These are phyloP conservation scores for Lagenidium giganteum DNA, from an alignment of 352 stramenopile genomes.

Conservation along the genomic window DNA sequence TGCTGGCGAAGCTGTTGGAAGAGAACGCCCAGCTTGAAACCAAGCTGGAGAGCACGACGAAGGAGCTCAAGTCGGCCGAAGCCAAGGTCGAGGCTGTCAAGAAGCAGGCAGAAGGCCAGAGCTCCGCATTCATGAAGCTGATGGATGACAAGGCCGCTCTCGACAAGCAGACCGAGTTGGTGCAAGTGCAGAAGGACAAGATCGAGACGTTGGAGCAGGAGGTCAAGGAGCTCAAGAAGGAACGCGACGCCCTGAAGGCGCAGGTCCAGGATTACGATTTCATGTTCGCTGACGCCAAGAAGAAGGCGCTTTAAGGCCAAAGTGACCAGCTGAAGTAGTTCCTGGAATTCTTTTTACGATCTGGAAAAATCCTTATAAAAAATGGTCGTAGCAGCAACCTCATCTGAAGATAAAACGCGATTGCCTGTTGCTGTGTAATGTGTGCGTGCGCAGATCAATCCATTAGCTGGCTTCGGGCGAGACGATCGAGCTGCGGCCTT, in stretches of 20 bases:
- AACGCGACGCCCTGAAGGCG: constrained; percentile 66
- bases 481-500: too few relatives aligned
- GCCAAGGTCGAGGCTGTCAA: constrained; percentile 48
- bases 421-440: too few relatives aligned
- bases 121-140: constrained; percentile 75
- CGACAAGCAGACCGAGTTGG: constrained; percentile 41
- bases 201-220: constrained; percentile 35
- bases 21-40: constrained; percentile 51
- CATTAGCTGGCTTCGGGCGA: too few relatives aligned
- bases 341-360: too few relatives aligned
- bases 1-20: constrained; percentile 48
- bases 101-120: constrained; percentile 77
- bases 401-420: too few relatives aligned
- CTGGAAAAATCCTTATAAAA: too few relatives aligned
- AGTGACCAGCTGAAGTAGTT: too few relatives aligned
- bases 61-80: constrained; percentile 44
- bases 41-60: constrained; percentile 25
- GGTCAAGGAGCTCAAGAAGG: constrained; percentile 43
- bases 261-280: constrained; percentile 88
- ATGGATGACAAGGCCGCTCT: constrained; percentile 66
- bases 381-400: too few relatives aligned
- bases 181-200: constrained; percentile 38
- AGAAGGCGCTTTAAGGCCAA: constrained; percentile 69
- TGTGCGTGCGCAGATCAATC: too few relatives aligned
- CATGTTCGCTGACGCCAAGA: constrained; percentile 86